phyloP scores from a whole-genome alignment of 441 rosid species.

The Populus hybrid region DNA sequence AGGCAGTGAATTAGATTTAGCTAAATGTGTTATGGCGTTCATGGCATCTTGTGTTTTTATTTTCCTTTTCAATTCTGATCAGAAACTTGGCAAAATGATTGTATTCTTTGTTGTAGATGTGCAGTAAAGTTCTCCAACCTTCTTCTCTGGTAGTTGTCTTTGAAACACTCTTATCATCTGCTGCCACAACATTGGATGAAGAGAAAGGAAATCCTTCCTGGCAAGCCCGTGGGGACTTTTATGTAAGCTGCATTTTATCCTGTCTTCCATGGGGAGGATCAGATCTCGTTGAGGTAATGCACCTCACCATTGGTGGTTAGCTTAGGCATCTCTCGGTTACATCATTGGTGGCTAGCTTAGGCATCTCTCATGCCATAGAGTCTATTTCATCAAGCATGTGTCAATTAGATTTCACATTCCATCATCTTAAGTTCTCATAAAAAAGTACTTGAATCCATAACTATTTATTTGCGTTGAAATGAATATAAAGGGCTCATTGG shows the following conservation, averaged over 20 bases:
- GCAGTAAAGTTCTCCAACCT: conserved; percentile 96
- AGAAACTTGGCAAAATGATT: not conserved
- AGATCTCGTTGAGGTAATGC: conserved; percentile 82
- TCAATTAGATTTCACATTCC: not conserved
- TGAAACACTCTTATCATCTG: conserved; percentile 88
- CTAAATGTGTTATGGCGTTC: not conserved
- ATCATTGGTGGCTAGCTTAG: not conserved
- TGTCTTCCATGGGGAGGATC: conserved; percentile 99
- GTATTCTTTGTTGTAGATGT: conserved; percentile 55
- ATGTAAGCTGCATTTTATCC: conserved; percentile 84
- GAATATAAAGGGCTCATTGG: not conserved
- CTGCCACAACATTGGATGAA: conserved; percentile 95
- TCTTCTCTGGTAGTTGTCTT: conserved; percentile 77
- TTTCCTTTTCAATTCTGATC: not conserved
- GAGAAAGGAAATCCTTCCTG: conserved; percentile 98
- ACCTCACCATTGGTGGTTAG: not conserved
- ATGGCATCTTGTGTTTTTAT: not conserved
- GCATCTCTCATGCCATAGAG: not conserved
- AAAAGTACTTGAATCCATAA: not conserved
- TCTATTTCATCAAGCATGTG: not conserved
- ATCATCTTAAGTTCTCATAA: not conserved
- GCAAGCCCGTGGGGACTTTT: conserved; percentile 96
- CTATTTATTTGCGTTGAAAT: not conserved
- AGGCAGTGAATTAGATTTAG: not conserved
- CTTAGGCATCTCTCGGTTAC: conserved; percentile 5